Base-by-base conservation (phyloP, 2,329 filamentous ascomycete species). In the Colletotrichum aenigma region DNA sequence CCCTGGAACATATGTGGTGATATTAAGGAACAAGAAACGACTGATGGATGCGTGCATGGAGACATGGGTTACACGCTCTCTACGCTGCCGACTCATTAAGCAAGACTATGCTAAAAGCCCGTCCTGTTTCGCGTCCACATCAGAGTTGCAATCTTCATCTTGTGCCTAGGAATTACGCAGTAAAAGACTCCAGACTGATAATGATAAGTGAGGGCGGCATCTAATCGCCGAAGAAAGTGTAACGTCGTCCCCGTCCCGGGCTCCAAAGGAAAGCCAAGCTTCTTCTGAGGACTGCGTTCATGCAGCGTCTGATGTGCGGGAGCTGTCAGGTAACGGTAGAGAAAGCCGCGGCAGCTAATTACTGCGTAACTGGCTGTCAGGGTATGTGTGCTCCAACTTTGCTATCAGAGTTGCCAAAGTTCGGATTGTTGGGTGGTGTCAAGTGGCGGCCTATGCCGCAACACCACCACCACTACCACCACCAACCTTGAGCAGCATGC, bases 21-120 rank as follows among this genome's bases (percentile, higher is more conserved):
- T 61, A 32, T 65, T 74, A 76, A 76, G 58, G 70, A 67, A 66
- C 48, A 52, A 69, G 70, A 74, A 76, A 76, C 74, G 64, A 68
- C 66, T 69, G 70, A 76, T 69, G 70, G 58, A 66, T 55, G 36
- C 68, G 43, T 16, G 56, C 66, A 70, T 38, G 66, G 38, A 15
- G 18, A 12, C 72, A 66, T 66, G 67, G 71, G 62, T 66, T 67
- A 66, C 55, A 75, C 24, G 30, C 58, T 32, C 28, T 66, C 16
- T 48, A 30, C 28, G 62, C 38, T 13, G 21, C 60, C 34, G 18
- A 70, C 21, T 34, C 66, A 36, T n/a, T 43, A 56, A 73, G 38
- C 34, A 64, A 16, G n/a, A 38, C 61, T 43, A 38, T 64, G 34
- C 61, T 64, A 28, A 16, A 62, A 62, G 28, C n/a, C 43, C 43